Evolutionary conservation across 352 stramenopile species (phyloP), one percentile per base, ranked within the genome.

Genomic region (Phytophthora rubi): DNA sequence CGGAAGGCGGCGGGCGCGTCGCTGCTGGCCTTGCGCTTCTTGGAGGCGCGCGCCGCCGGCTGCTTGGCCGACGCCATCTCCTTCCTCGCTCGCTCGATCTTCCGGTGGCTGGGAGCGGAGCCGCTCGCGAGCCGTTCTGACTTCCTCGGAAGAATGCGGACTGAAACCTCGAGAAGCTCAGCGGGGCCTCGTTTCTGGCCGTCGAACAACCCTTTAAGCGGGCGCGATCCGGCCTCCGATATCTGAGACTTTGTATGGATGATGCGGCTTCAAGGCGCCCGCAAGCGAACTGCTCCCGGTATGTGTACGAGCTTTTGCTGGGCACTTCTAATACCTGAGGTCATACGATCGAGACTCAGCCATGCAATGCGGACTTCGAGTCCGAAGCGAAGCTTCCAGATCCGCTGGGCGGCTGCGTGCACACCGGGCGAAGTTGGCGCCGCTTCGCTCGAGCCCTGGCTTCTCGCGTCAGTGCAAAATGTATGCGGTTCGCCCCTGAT

Each of bases 1-100:
- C 53, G 65, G 44, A 67, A 70, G 30, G 33, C 23, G 70, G 69
- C 56, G 67, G 63, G 61, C 23, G 55, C 63, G 42, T 71, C 60
- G 48, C 32, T 61, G 47, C 33, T 39, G 33, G 53, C 80, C 74
- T 90, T 90, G 68, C 85, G 83, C 73, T 91, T 93, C 73, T 91
- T 91, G 54, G 53, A 33, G 42, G 62, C n/a, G 59, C 54, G 62
- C 13, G 51, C 15, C 55, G 51, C 18, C 9, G 47, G 28, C 23
- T 71, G 60, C 52, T 66, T 68, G 45, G n/a, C 12, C 59, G 65
- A 66, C 21, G 68, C 68, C 69, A 76, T 76, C 16, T 44, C 15
- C 54, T 39, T 30, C 58, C 33, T 7, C 3, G 10, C 6, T 13
- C 18, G 12, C 54, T 71, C 68, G 64, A 68, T 68, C 63, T 75